These are phyloP conservation scores for Aspergillus sp. DNA, from an alignment of 2,329 filamentous ascomycete genomes.

Conservation along the genomic window DNA sequence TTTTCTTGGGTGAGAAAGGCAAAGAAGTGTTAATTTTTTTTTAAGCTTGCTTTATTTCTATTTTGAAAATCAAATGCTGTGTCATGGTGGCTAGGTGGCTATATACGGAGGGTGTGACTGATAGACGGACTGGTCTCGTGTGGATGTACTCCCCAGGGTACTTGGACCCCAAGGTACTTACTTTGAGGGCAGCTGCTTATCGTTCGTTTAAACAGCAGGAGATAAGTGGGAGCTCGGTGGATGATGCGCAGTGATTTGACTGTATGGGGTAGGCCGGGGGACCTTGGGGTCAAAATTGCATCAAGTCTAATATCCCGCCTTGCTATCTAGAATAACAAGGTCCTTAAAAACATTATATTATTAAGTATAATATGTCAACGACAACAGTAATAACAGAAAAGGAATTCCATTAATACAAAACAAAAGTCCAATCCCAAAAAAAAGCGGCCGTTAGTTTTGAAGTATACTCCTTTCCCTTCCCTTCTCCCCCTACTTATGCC, in stretches of 20 bases:
- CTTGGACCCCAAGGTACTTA: constrained; percentile 13
- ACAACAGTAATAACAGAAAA: neutral
- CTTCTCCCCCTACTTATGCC: constrained; percentile 38
- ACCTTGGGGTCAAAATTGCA: constrained; percentile 24
- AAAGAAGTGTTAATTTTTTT: too few relatives aligned
- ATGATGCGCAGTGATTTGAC: neutral
- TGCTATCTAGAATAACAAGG: too few relatives aligned
- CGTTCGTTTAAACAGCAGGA: too few relatives aligned
- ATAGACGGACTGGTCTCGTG: too few relatives aligned
- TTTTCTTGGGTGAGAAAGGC: too few relatives aligned
- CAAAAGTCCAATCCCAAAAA: neutral
- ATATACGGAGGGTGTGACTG: too few relatives aligned
- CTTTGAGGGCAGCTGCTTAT: neutral
- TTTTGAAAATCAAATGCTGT: too few relatives aligned
- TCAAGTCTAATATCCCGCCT: too few relatives aligned
- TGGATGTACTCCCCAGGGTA: constrained; percentile 28
- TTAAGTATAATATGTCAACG: neutral
- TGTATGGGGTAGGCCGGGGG: constrained; percentile 16
- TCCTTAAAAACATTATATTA: neutral
- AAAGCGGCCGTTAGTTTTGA: neutral
- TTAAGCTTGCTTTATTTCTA: too few relatives aligned
- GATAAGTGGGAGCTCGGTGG: neutral
- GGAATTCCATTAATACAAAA: constrained; percentile 8
- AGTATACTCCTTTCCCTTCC: neutral
- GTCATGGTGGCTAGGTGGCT: too few relatives aligned